Conservation (phyloP, 148 eudicot species). For the Cornus controversa region DNA sequence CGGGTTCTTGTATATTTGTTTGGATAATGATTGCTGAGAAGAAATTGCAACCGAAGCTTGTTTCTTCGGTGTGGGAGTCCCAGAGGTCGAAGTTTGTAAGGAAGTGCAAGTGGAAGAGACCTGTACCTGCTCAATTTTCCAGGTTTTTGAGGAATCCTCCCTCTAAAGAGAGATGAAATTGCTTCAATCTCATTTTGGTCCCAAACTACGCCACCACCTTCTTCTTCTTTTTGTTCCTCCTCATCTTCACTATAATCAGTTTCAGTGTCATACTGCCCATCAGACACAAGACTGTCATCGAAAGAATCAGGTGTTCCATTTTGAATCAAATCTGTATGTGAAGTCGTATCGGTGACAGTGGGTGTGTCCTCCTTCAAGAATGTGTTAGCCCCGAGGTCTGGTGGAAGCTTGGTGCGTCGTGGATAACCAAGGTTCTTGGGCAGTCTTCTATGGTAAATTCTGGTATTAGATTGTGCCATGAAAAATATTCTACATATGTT, state of each 20-base stretch:
- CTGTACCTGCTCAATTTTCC: conserved; percentile 70
- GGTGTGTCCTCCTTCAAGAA: conserved; percentile 25
- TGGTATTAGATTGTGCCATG: conserved; percentile 20
- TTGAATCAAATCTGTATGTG: conserved; percentile 3
- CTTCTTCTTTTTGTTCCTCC: conserved; percentile 18
- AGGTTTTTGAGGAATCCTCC: conserved; percentile 86
- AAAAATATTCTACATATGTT: not conserved
- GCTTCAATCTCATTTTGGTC: conserved; percentile 80
- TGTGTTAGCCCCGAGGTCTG: conserved; percentile 32
- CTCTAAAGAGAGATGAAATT: conserved; percentile 79
- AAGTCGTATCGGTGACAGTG: too few relatives aligned
- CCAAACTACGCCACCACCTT: conserved; percentile 38
- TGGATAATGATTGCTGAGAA: conserved; percentile 13
- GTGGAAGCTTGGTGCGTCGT: conserved; percentile 56
- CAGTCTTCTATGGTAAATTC: conserved; percentile 25
- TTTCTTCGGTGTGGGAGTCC: conserved; percentile 66
- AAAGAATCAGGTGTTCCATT: conserved; percentile 19
- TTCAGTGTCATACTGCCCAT: not conserved
- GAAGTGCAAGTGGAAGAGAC: conserved; percentile 84
- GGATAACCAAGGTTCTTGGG: conserved; percentile 55
- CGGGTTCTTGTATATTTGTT: conserved; percentile 67
- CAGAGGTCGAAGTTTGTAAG: conserved; percentile 72
- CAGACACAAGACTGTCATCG: not conserved
- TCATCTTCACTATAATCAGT: conserved; percentile 17
- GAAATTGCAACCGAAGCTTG: conserved; percentile 19